Evolutionary conservation across 495 filamentous ascomycete species (phyloP).

Genomic region (Neurospora hispaniola): DNA sequence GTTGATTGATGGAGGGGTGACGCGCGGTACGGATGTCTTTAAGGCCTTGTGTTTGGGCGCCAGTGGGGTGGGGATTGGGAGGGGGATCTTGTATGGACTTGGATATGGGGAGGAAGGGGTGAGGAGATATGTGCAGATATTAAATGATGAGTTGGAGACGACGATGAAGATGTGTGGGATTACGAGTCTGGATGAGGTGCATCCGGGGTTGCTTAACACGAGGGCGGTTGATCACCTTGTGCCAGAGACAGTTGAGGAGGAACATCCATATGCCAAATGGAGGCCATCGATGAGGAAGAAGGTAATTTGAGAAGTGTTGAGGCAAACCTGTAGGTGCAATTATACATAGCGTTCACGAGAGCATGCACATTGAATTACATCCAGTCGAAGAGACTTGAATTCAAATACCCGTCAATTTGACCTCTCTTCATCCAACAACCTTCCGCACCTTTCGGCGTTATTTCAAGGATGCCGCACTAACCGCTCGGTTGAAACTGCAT

Average conservation of each 20-base stretch:
- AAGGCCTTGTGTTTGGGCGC: slow-evolving; percentile 60
- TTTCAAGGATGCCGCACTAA: not conserved
- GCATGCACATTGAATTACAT: not conserved
- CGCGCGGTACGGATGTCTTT: slow-evolving; percentile 55
- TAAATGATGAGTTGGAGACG: slow-evolving; percentile 67
- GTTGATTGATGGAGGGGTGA: slow-evolving; percentile 57
- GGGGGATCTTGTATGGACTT: slow-evolving; percentile 48
- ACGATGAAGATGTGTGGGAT: slow-evolving; percentile 73
- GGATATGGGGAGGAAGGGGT: slow-evolving; percentile 71
- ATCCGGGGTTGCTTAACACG: slow-evolving; percentile 61
- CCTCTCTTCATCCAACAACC: not conserved
- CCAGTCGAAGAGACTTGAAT: too few species aligned
- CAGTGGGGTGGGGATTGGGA: slow-evolving; percentile 53
- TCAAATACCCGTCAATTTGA: not conserved
- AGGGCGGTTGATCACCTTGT: slow-evolving; percentile 60
- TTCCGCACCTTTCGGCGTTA: too few species aligned
- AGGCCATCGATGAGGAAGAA: slow-evolving; percentile 10
- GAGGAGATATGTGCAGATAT: slow-evolving; percentile 50
- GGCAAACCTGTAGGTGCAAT: slow-evolving; percentile 2
- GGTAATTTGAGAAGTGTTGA: not conserved
- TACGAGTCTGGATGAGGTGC: slow-evolving; percentile 56
- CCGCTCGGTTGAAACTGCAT: not conserved
- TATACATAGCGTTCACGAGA: not conserved
- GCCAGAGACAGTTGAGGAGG: slow-evolving; percentile 33
- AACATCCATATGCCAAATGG: slow-evolving; percentile 56